Conservation (phyloP, 2,329 filamentous ascomycete genomes). For the Aspergillus arachidicola region DNA sequence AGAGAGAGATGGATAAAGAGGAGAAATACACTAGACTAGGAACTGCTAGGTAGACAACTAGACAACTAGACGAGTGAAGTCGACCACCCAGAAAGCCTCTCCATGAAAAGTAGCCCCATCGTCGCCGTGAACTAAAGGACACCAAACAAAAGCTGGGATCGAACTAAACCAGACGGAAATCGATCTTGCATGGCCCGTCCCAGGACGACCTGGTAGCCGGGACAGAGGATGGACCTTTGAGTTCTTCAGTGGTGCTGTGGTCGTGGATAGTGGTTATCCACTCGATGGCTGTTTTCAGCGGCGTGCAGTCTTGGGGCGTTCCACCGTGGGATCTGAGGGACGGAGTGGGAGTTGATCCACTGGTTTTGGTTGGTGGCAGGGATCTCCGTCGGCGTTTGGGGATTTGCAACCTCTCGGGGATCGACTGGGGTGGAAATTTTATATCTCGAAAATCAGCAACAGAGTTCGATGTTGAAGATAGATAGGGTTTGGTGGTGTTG, state of each 20-base stretch:
- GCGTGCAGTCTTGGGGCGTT: slow-evolving; percentile 3
- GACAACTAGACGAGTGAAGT: too few species aligned
- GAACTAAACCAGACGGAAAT: slow-evolving; percentile 5
- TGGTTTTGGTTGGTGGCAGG: neutral
- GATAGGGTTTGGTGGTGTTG: neutral
- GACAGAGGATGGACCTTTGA: neutral
- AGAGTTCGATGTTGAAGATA: neutral
- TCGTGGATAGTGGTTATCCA: slow-evolving; percentile 4
- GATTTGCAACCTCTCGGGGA: neutral
- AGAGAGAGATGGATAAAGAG: too few species aligned
- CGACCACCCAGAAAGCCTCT: too few species aligned
- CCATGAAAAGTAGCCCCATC: too few species aligned
- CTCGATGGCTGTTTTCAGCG: slow-evolving; percentile 12
- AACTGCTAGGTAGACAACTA: too few species aligned
- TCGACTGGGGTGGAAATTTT: too few species aligned
- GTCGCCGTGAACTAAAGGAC: neutral
- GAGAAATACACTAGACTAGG: too few species aligned
- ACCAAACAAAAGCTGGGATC: neutral
- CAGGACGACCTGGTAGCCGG: slow-evolving; percentile 14
- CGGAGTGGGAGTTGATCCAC: neutral
- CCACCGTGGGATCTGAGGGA: neutral
- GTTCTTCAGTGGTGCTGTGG: neutral
- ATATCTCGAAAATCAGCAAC: too few species aligned
- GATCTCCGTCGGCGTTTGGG: slow-evolving; percentile 2
- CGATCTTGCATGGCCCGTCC: slow-evolving; percentile 11